These are phyloP conservation scores for Penicillium salamii DNA, from an alignment of 495 filamentous ascomycete genomes.

Conservation along the genomic window DNA sequence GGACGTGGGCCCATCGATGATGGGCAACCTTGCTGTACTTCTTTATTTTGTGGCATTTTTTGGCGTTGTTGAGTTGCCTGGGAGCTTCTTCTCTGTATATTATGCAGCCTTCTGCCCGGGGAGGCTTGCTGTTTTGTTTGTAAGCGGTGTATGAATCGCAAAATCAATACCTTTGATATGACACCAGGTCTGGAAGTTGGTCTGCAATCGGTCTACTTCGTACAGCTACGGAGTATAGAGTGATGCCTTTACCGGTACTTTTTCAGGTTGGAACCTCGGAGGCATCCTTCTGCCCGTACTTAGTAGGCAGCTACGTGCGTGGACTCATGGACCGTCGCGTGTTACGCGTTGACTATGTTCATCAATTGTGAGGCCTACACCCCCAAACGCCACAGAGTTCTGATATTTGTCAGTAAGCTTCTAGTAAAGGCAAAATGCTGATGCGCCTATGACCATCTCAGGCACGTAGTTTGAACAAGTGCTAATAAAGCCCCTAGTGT, in stretches of 20 bases:
- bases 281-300: background rate
- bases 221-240: no score
- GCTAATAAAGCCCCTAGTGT: slow-evolving; percentile 2
- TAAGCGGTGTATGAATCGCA: slow-evolving; percentile 2
- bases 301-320: no score
- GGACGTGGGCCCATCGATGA: background rate
- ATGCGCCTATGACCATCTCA: slow-evolving; percentile 11
- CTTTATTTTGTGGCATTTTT: slow-evolving; percentile 27
- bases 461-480: slow-evolving; percentile 7
- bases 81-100: slow-evolving; percentile 14
- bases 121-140: slow-evolving; percentile 4
- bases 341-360: no score
- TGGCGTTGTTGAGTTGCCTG: slow-evolving; percentile 32
- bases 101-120: slow-evolving; percentile 7
- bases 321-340: no score
- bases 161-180: background rate
- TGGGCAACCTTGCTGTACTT: background rate
- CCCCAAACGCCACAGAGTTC: background rate
- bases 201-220: no score
- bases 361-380: no score
- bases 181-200: no score
- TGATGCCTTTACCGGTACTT: no score
- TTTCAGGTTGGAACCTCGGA: no score
- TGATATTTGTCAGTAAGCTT: background rate
- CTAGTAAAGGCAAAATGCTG: background rate